phyloP scores from a whole-genome alignment of 2,329 filamentous ascomycete genomes.

The Neobulgaria alba region DNA sequence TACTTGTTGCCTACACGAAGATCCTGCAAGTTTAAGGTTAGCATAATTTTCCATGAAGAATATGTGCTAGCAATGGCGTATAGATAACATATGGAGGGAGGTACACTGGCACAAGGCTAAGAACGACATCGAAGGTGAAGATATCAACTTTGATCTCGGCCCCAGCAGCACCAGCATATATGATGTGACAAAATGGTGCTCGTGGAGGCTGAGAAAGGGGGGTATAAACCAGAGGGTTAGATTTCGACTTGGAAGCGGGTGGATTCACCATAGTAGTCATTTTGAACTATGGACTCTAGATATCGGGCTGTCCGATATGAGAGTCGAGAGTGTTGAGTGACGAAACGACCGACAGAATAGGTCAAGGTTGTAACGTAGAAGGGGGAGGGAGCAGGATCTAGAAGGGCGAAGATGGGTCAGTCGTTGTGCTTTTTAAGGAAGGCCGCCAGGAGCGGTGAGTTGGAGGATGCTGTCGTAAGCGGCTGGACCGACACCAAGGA shows the following conservation, averaged over 20 bases:
- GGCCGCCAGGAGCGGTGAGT: neutral
- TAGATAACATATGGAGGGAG: neutral
- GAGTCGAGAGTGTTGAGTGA: neutral
- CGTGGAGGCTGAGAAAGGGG: conserved; percentile 29
- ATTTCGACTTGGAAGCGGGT: conserved; percentile 31
- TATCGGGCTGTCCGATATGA: neutral
- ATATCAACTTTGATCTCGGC: conserved; percentile 11
- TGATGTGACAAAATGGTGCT: conserved; percentile 24
- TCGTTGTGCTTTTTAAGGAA: neutral
- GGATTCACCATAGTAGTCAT: conserved; percentile 56
- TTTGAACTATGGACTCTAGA: conserved; percentile 30
- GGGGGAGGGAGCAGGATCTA: neutral
- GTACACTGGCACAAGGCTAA: conserved; percentile 22
- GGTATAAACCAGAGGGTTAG: conserved; percentile 32
- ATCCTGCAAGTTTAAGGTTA: conserved; percentile 52
- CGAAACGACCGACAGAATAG: neutral
- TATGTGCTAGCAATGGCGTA: neutral
- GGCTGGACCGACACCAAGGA: neutral
- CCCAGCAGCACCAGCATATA: conserved; percentile 16
- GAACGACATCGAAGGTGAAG: conserved; percentile 9
- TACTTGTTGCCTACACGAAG: conserved; percentile 99
- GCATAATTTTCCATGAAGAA: neutral
- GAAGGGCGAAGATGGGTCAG: neutral
- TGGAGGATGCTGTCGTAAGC: neutral
- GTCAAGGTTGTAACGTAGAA: neutral